Evolutionary conservation across 2,329 filamentous ascomycete species (phyloP), one percentile per base, ranked within the genome.

Genomic region (Corynespora cassiicola): DNA sequence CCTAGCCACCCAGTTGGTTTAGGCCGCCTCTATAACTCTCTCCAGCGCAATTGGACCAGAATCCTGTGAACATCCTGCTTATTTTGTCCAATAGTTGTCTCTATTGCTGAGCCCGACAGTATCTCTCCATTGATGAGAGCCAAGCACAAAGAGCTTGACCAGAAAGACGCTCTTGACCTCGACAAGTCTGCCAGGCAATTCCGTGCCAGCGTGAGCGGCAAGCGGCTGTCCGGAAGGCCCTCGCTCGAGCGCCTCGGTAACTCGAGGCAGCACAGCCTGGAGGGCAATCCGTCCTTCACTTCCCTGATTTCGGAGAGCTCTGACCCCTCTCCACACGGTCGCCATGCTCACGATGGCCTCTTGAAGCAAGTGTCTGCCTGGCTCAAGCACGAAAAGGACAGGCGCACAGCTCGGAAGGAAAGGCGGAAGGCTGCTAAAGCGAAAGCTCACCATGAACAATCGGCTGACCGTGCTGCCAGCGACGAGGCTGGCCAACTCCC

Each of bases 301-400:
- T 66, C 64, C 5, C 35, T 63, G 3, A 41, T 62, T 8, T 60
- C 63, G 6, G 60, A 62, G 6, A 59, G 62, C 20, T 61, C 63
- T 5, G 47, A 58, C 17, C 31, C 39, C 4, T 34, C 47, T 6
- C 35, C 54, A 7, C 52, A 61, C 16, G 22, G 42, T 8, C 47
- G 54, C 23, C 65, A 65, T 50, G 30, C 48, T 20, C 63, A 67
- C 20, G 63, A 69, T 14, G 58, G 58, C 28, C 60, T 95, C 6
- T 70, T 94, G 18, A 77, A 84, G 14, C 88, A 95, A 61, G 84
- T 96, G 10, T 78, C 81, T 17, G 83, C 88, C 50, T 97, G 92
- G 92, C 73, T 96, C 24, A 83, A 91, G 54, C 81, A 85, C 32
- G 90, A 96, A 69, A 87, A 85, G 60, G 71, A 76, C 20, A 88